These are phyloP conservation scores for Ogataea corticis DNA, from an alignment of 805 yeast species.

Conservation along the genomic window DNA sequence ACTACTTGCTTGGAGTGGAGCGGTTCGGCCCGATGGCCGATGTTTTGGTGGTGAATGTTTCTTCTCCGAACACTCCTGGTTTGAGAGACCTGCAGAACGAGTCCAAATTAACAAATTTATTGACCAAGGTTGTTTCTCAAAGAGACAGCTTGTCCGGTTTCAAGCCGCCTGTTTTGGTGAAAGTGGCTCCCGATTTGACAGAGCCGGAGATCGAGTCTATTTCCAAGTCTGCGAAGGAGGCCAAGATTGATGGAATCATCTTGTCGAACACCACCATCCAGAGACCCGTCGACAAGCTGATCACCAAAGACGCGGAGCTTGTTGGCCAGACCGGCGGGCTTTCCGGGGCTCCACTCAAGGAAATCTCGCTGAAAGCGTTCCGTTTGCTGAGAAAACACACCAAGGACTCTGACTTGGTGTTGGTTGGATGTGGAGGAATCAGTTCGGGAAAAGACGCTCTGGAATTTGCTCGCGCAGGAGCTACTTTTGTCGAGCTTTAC, in stretches of 20 bases:
- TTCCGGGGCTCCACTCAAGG: constrained; percentile 90
- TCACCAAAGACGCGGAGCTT: constrained; percentile 46
- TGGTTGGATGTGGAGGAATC: constrained; percentile 95
- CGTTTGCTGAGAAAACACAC: constrained; percentile 71
- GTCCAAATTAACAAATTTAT: constrained; percentile 64
- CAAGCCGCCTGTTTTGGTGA: constrained; percentile 81
- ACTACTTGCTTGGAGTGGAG: constrained; percentile 82
- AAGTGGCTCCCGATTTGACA: constrained; percentile 89
- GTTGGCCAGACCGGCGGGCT: constrained; percentile 77
- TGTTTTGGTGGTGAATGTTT: constrained; percentile 85
- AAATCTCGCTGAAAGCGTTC: constrained; percentile 70
- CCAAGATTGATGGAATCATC: constrained; percentile 87
- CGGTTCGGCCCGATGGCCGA: constrained; percentile 84
- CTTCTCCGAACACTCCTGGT: constrained; percentile 97
- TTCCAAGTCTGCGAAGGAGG: constrained; percentile 72
- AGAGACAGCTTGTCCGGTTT: constrained; percentile 50
- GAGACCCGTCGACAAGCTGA: constrained; percentile 62
- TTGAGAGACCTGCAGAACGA: constrained; percentile 83
- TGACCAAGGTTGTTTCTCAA: constrained; percentile 67
- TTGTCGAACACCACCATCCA: constrained; percentile 90
- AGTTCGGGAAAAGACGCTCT: constrained; percentile 83
- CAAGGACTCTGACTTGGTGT: constrained; percentile 68
- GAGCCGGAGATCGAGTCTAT: constrained; percentile 80
- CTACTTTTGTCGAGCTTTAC: constrained; percentile 82
- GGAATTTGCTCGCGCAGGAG: constrained; percentile 93